Conservation (phyloP, 2,329 filamentous ascomycete genomes). For the Microthyrium microscopicum region DNA sequence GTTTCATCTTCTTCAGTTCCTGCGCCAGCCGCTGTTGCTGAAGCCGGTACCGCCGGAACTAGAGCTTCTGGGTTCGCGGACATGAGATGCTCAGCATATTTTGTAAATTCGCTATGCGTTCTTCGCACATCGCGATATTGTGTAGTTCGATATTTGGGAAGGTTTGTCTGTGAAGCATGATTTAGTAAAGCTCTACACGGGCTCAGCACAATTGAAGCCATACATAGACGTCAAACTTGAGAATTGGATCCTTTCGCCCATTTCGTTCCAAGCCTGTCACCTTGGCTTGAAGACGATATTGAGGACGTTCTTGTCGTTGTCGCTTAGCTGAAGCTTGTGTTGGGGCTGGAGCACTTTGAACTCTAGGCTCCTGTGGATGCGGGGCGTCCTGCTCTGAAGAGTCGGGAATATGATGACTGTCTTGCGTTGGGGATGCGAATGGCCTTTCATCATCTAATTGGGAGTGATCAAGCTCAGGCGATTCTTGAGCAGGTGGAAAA, state of each 20-base stretch:
- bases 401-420: conserved; percentile 19
- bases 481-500: conserved; percentile 9
- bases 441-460: conserved; percentile 20
- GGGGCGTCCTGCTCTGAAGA: conserved; percentile 21
- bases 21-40: conserved; percentile 83
- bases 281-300: conserved; percentile 82
- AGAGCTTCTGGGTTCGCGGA: conserved; percentile 94
- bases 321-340: conserved; percentile 11
- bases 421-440: conserved; percentile 5
- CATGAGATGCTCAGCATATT: conserved; percentile 89
- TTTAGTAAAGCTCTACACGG: too few species aligned
- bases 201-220: conserved; percentile 22
- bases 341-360: conserved; percentile 31
- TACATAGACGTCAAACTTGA: conserved; percentile 95
- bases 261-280: conserved; percentile 85
- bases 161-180: conserved; percentile 56
- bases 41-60: conserved; percentile 85
- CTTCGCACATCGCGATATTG: conserved; percentile 96
- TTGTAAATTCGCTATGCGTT: conserved; percentile 87
- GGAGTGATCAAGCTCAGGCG: conserved; percentile 24
- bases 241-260: conserved; percentile 85
- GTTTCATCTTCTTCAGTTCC: conserved; percentile 92
- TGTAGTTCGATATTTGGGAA: conserved; percentile 93
- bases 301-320: conserved; percentile 31
- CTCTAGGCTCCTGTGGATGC: conserved; percentile 22